Base-by-base conservation (phyloP, 2,329 filamentous ascomycete species). In the Aureobasidium pullulans region DNA sequence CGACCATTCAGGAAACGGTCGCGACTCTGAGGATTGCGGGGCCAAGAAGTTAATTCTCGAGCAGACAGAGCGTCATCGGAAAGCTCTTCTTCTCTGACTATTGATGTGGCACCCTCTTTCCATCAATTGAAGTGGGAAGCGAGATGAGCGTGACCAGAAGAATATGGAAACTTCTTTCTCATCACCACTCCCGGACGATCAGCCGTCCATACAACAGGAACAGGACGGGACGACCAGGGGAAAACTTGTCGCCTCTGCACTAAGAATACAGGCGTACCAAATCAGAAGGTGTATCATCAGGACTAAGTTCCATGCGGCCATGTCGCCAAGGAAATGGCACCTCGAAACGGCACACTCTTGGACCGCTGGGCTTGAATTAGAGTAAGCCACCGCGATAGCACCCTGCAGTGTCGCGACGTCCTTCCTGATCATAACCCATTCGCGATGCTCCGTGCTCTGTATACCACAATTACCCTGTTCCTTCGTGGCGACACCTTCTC, bases 161-260 rank as follows among this genome's bases (percentile, higher is more conserved):
- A 32, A 56, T 23, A 7, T 43, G 28, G 9, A 43, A 29, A 34
- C 6, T 34, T 43, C 50, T 53, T 53, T 6, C 49, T n/a, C 49
- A 11, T 29, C 39, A n/a, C 19, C 37, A 16, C 19, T 53, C 49
- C 37, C 50, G 50, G 50, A 53, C 10, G 50, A 53, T 43, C 50
- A 53, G 8, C 50, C 50, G 40, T 5, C 13, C 19, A 10, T 34
- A 36, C 40, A 44, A 7, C 39, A 46, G 39, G 52, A 36, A 34
- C 39, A 16, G n/a, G 29, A 37, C 52, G 52, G 31, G 11, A 46
- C 29, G 13, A 11, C 31, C 52, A n/a, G 52, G 28, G 31, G 4
- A 44, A 37, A 16, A 56, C 40, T 37, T 56, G 29, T 16, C 52
- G 40, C 40, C 52, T 56, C 28, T 56, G 52, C 52, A 56, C 52